Evolutionary conservation across 441 rosid species (phyloP).

Genomic region (Adansonia gregorii): DNA sequence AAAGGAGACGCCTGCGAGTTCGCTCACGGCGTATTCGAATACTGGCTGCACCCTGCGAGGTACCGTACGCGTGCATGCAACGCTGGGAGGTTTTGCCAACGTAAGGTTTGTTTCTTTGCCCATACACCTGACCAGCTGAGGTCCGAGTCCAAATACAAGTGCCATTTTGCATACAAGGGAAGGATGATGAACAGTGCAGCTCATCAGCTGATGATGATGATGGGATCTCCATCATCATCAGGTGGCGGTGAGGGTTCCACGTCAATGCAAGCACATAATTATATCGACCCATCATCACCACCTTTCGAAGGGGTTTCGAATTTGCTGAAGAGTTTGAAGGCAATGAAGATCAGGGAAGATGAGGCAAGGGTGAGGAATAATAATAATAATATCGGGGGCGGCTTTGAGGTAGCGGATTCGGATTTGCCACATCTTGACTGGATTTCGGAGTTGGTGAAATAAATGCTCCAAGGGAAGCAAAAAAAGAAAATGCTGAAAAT

Average conservation of each 20-base stretch:
- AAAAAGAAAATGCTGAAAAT: neutral
- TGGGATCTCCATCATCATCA: slow-evolving; percentile 17
- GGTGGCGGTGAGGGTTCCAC: slow-evolving; percentile 28
- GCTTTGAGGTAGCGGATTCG: slow-evolving; percentile 8
- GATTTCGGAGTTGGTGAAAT: slow-evolving; percentile 70
- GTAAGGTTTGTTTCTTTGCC: slow-evolving; percentile 91
- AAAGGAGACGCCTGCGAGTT: slow-evolving; percentile 70
- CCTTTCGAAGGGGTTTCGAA: slow-evolving; percentile 31
- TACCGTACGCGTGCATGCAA: slow-evolving; percentile 81
- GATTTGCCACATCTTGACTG: slow-evolving; percentile 63
- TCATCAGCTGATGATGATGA: slow-evolving; percentile 22
- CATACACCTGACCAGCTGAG: slow-evolving; percentile 81
- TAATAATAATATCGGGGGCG: neutral
- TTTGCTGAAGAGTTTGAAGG: slow-evolving; percentile 45
- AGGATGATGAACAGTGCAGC: slow-evolving; percentile 19
- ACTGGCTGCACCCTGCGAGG: slow-evolving; percentile 83
- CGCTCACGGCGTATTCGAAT: slow-evolving; percentile 89
- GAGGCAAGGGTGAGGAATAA: neutral
- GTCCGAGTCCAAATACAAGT: slow-evolving; percentile 40
- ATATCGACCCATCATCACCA: neutral
- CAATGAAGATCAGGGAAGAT: slow-evolving; percentile 40
- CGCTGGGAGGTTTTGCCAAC: slow-evolving; percentile 68
- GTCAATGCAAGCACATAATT: slow-evolving; percentile 1
- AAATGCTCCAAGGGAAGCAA: slow-evolving; percentile 10
- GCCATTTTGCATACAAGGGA: slow-evolving; percentile 33